These are phyloP conservation scores for Groenewaldozyma sp. DNA, from an alignment of 1,139 yeast species.

Conservation along the genomic window DNA sequence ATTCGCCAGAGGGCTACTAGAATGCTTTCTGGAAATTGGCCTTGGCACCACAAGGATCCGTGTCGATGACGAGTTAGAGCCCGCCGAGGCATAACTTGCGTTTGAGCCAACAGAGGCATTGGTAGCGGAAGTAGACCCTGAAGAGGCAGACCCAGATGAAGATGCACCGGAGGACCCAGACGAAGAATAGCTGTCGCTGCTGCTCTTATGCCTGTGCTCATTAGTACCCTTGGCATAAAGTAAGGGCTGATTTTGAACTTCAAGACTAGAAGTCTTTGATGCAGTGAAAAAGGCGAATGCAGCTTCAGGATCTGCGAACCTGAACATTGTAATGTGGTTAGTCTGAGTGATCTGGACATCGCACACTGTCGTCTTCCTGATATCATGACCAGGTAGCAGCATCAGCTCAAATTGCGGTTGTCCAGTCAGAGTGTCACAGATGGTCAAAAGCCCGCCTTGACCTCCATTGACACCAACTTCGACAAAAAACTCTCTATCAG, in stretches of 20 bases:
- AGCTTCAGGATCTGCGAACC: constrained; percentile 19
- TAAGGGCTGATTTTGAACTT: constrained; percentile 18
- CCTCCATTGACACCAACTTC: constrained; percentile 17
- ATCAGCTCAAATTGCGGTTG: constrained; percentile 10
- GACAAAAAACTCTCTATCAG: constrained; percentile 10
- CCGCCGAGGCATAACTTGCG: not conserved
- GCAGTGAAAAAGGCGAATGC: constrained; percentile 22
- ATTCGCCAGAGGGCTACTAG: not conserved
- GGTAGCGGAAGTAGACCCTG: constrained; percentile 2
- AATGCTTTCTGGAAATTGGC: constrained; percentile 1
- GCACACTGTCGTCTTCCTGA: constrained; percentile 21
- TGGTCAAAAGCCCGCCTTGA: constrained; percentile 16
- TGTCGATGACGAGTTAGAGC: constrained; percentile 2
- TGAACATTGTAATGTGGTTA: constrained; percentile 22
- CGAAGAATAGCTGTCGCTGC: constrained; percentile 19
- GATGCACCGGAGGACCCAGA: constrained; percentile 10
- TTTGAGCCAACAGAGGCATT: constrained; percentile 8
- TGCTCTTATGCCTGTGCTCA: constrained; percentile 13
- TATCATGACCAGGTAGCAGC: constrained; percentile 15
- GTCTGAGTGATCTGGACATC: constrained; percentile 24
- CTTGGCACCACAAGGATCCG: constrained; percentile 5
- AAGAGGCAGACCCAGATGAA: constrained; percentile 1
- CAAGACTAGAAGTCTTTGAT: constrained; percentile 18
- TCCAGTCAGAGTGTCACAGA: constrained; percentile 4
- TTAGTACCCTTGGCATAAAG: constrained; percentile 11